phyloP scores from a whole-genome alignment of 2,329 filamentous ascomycete species.

The Nemania bipapillata region DNA sequence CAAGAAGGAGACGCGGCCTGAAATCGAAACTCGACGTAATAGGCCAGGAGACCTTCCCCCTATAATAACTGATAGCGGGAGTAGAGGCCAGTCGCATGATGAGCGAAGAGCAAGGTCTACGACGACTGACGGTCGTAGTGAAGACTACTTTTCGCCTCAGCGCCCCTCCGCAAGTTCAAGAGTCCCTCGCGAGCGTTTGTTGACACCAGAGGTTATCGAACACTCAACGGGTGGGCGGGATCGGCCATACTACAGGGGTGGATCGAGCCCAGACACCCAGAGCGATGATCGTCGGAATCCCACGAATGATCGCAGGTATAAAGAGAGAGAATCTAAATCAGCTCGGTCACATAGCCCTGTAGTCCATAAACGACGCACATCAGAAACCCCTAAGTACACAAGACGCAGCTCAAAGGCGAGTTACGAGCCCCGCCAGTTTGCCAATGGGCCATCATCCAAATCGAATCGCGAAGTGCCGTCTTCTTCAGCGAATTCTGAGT shows the following conservation, averaged over 20 bases:
- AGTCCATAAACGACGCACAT: constrained; percentile 44
- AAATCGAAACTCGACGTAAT: constrained; percentile 45
- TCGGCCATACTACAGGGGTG: constrained; percentile 47
- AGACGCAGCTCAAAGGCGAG: constrained; percentile 42
- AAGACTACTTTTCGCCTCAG: constrained; percentile 53
- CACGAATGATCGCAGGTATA: constrained; percentile 41
- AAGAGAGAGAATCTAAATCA: constrained; percentile 39
- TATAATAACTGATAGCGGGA: constrained; percentile 47
- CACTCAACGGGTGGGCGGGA: constrained; percentile 49
- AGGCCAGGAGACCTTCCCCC: constrained; percentile 48
- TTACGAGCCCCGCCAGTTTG: constrained; percentile 41
- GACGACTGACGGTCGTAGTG: constrained; percentile 43
- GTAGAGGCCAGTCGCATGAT: constrained; percentile 38
- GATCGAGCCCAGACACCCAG: constrained; percentile 38
- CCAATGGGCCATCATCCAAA: constrained; percentile 39
- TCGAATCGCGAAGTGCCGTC: constrained; percentile 36
- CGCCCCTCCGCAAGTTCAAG: constrained; percentile 43
- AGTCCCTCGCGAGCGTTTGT: constrained; percentile 53
- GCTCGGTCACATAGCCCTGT: constrained; percentile 43
- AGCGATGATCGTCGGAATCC: constrained; percentile 41
- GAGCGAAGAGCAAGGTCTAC: constrained; percentile 45
- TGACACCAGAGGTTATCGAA: constrained; percentile 60
- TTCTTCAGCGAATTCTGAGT: constrained; percentile 36
- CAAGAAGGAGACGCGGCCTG: constrained; percentile 40
- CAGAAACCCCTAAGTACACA: constrained; percentile 43